Evolutionary conservation across 768 basidiomycete species (phyloP).

Genomic region (Agaricus bisporus): DNA sequence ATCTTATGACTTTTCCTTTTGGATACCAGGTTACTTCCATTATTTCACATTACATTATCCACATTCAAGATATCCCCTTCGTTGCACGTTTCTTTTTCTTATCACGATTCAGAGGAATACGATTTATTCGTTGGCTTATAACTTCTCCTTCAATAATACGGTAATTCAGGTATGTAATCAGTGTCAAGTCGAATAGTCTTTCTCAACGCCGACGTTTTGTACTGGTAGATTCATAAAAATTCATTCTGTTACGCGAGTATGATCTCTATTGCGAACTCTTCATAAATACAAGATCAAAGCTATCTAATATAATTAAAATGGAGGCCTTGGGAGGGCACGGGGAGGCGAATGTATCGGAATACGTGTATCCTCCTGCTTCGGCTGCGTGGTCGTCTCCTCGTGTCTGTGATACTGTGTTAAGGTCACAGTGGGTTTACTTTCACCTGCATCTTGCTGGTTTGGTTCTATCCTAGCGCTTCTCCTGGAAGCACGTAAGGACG

Average conservation of each 20-base stretch:
- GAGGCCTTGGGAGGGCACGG: constrained; percentile 2
- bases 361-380: background rate
- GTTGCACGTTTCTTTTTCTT: constrained; percentile 7
- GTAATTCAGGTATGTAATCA: constrained; percentile 8
- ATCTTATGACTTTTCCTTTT: background rate
- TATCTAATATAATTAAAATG: background rate
- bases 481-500: no score
- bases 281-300: no score
- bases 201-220: constrained; percentile 2
- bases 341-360: background rate
- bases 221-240: constrained; percentile 2
- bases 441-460: no score
- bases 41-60: background rate
- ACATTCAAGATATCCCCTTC: constrained; percentile 8
- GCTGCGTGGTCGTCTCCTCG: background rate
- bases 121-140: constrained; percentile 10
- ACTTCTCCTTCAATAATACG: background rate
- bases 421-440: no score
- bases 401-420: background rate
- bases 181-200: background rate
- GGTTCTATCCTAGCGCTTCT: no score
- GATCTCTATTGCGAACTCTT: background rate
- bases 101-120: constrained; percentile 13
- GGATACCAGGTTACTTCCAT: constrained; percentile 2
- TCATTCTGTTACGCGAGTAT: background rate